These are phyloP conservation scores for Epicoccum sorghinum DNA, from an alignment of 2,329 filamentous ascomycete species.

Conservation along the genomic window DNA sequence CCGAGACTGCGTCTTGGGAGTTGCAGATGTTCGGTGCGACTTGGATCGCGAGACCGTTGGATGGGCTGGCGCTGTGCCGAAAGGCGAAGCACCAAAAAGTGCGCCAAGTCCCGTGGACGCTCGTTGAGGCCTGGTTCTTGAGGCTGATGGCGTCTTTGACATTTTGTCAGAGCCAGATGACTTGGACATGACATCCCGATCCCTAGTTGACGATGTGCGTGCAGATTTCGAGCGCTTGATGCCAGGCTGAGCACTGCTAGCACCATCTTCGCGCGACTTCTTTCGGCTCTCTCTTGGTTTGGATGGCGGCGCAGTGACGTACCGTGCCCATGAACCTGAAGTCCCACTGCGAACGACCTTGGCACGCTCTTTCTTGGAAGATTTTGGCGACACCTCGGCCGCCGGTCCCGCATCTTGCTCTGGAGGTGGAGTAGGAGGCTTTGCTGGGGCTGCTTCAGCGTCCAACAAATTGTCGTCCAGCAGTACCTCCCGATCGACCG, in stretches of 20 bases:
- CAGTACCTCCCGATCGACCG: conserved; percentile 26
- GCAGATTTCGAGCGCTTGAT: conserved; percentile 63
- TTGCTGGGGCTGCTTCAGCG: conserved; percentile 34
- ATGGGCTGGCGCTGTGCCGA: conserved; percentile 47
- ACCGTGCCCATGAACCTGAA: conserved; percentile 76
- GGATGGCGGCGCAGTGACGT: conserved; percentile 62
- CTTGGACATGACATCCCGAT: conserved; percentile 69
- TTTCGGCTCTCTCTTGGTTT: conserved; percentile 50
- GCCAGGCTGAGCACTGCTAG: conserved; percentile 47
- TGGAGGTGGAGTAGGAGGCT: conserved; percentile 56
- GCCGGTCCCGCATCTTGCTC: conserved; percentile 47
- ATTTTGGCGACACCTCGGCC: conserved; percentile 59
- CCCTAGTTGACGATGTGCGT: conserved; percentile 53
- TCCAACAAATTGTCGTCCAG: conserved; percentile 35
- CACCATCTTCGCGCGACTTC: conserved; percentile 40
- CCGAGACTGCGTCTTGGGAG: conserved; percentile 66
- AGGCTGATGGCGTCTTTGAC: conserved; percentile 50
- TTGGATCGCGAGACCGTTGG: conserved; percentile 66
- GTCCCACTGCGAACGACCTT: conserved; percentile 74
- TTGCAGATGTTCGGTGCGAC: conserved; percentile 67
- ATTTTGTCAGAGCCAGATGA: conserved; percentile 77
- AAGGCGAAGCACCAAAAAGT: conserved; percentile 62
- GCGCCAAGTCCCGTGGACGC: conserved; percentile 65
- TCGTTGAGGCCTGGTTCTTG: conserved; percentile 59
- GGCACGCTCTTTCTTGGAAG: conserved; percentile 72